phyloP scores from a whole-genome alignment of 345 rosid species.

The Heritiera fomes region DNA sequence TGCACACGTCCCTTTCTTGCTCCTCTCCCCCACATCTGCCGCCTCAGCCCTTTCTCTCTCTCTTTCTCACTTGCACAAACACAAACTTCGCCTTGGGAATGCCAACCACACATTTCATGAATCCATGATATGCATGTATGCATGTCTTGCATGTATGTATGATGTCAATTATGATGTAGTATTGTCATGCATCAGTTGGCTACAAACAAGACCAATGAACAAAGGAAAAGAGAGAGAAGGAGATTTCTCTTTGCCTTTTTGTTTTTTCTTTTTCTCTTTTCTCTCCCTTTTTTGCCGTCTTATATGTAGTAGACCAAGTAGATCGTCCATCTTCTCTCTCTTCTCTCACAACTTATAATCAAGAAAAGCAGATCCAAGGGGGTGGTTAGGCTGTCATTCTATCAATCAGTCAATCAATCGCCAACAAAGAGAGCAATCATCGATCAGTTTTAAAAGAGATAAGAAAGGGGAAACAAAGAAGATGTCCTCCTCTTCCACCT shows the following conservation, averaged over 20 bases:
- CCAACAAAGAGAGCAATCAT: slow-evolving; percentile 24
- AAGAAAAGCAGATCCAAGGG: slow-evolving; percentile 50
- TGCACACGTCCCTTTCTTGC: slow-evolving; percentile 55
- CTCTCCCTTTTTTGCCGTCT: slow-evolving; percentile 7
- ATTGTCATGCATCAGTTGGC: slow-evolving; percentile 7
- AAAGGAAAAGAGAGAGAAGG: slow-evolving; percentile 18
- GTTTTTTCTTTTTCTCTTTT: background rate
- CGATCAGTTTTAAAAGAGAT: slow-evolving; percentile 33
- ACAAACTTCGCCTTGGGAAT: slow-evolving; percentile 38
- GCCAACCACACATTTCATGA: slow-evolving; percentile 25
- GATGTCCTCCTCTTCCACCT: slow-evolving; percentile 23
- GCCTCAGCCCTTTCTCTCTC: slow-evolving; percentile 32
- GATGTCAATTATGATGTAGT: background rate
- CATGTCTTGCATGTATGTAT: background rate
- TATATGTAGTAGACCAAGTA: too few relatives aligned
- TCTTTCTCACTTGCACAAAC: slow-evolving; percentile 9
- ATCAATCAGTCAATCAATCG: slow-evolving; percentile 50
- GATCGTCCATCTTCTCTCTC: background rate
- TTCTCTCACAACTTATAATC: slow-evolving; percentile 35
- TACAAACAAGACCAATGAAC: slow-evolving; percentile 26
- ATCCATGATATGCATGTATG: slow-evolving; percentile 6
- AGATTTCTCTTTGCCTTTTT: background rate
- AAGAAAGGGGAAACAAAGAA: slow-evolving; percentile 14
- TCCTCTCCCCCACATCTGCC: slow-evolving; percentile 57
- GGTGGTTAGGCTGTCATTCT: slow-evolving; percentile 56